phyloP scores from a whole-genome alignment of 495 filamentous ascomycete genomes.

The Penicillium dipodomyicola region DNA sequence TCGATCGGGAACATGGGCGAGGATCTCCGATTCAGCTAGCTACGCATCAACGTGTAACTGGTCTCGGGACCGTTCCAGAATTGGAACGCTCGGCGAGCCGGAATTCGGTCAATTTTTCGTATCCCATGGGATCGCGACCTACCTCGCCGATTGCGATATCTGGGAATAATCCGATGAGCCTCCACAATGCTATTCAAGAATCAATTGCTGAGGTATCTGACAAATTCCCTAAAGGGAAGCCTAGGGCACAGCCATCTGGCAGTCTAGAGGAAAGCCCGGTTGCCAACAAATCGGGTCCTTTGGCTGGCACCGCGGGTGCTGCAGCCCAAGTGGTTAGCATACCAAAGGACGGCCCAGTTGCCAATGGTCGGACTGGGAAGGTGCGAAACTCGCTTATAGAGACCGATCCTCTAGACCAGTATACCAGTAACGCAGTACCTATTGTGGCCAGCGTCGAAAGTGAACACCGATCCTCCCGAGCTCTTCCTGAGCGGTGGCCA shows the following conservation, averaged over 20 bases:
- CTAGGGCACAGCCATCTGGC: conserved; percentile 34
- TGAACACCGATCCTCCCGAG: conserved; percentile 20
- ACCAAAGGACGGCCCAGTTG: conserved; percentile 15
- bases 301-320: conserved; percentile 39
- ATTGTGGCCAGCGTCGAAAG: not conserved
- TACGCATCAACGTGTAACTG: conserved; percentile 23
- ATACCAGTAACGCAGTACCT: conserved; percentile 2
- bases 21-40: conserved; percentile 19
- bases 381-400: conserved; percentile 3
- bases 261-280: conserved; percentile 47
- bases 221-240: conserved; percentile 38
- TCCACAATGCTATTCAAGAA: conserved; percentile 26
- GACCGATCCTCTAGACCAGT: conserved; percentile 7
- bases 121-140: conserved; percentile 60
- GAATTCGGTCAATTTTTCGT: conserved; percentile 82
- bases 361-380: conserved; percentile 1
- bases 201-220: conserved; percentile 45
- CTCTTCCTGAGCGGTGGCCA: conserved; percentile 51
- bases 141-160: conserved; percentile 37
- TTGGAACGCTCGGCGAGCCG: conserved; percentile 58
- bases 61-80: conserved; percentile 43
- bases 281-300: conserved; percentile 33
- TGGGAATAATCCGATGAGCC: conserved; percentile 21
- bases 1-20: conserved; percentile 41
- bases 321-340: conserved; percentile 31